These are phyloP conservation scores for Guadua angustifolia DNA, from an alignment of 176 grass and related monocot species.

Conservation along the genomic window DNA sequence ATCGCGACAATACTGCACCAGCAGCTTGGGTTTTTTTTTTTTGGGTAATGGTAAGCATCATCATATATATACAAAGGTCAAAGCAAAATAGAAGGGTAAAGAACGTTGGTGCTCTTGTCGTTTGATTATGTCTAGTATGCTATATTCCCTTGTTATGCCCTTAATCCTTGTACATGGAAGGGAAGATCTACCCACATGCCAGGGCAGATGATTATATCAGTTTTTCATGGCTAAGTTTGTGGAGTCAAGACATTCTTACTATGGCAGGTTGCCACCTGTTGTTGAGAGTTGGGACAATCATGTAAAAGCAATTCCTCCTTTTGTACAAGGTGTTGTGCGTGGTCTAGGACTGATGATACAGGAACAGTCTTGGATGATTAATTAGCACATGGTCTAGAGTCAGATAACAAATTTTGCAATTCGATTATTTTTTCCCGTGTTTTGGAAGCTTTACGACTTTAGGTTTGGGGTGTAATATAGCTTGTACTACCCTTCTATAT, in stretches of 20 bases:
- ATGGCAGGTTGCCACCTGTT: slow-evolving; percentile 42
- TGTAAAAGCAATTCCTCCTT: slow-evolving; percentile 37
- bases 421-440: slow-evolving; percentile 10
- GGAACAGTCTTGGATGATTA: not conserved
- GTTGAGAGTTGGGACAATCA: slow-evolving; percentile 13
- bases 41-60: slow-evolving; percentile 39
- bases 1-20: slow-evolving; percentile 27
- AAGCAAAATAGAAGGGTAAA: slow-evolving; percentile 3
- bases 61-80: not conserved
- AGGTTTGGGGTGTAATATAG: slow-evolving; percentile 36
- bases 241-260: slow-evolving; percentile 5
- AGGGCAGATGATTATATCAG: not conserved
- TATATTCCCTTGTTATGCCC: not conserved
- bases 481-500: slow-evolving; percentile 26
- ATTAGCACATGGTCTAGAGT: slow-evolving; percentile 34
- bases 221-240: not conserved
- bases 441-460: slow-evolving; percentile 30
- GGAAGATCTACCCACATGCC: not conserved
- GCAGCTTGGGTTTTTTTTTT: slow-evolving; percentile 30
- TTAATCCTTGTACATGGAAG: not conserved
- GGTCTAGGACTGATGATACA: slow-evolving; percentile 26
- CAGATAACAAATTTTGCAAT: slow-evolving; percentile 45
- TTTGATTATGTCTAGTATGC: not conserved
- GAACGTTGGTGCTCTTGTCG: not conserved
- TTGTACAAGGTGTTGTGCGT: slow-evolving; percentile 36